Evolutionary conservation across 345 rosid species (phyloP), one percentile per base, ranked within the genome.

Genomic region (Populus alba): DNA sequence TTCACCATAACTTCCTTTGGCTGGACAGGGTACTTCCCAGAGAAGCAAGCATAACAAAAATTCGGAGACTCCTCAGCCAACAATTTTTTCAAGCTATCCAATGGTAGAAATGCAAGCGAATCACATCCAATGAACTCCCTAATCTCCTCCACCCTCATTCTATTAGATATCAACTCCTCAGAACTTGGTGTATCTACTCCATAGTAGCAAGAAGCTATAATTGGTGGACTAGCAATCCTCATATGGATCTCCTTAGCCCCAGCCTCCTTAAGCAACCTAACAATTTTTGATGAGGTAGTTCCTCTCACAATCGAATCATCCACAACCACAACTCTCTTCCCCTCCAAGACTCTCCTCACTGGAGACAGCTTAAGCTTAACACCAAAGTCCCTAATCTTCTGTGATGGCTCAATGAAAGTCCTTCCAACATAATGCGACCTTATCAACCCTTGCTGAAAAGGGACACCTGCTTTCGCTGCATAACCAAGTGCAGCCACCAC

Each of bases 131-230:
- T 94, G 51, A 69, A 91, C 29, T 91, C 91, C 51, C 85, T 86
- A n/a, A 94, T 88, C 77, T 96, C 92, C 66, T 94, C 95, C 77
- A 88, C 92, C 10, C 83, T 91, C 95, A 96, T 76, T 75, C 98
- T 87, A n/a, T 96, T 96, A 0, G 99, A 96, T 76, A 94, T 94
- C 88, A 94, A 66, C 79, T 92, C 98, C 82, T 91, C 95, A 0
- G 98, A 77, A 86, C 98, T 91, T 0, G 99, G 99, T 0, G 98
- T 91, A 67, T 96, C 99, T 55, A 96, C 99, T n/a, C 99, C 98
- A 68, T 94, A 94, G 73, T 94, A 92, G 81, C 99, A 96, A 9
- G 98, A 90, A 1, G 88, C 94, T 0, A 92, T 84, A 0, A 92
- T 91, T 13, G 98, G 98, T 15, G 99, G 99, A 76, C 99, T 94